phyloP scores from a whole-genome alignment of 306 rosid species.

The Cucurbita moschata region DNA sequence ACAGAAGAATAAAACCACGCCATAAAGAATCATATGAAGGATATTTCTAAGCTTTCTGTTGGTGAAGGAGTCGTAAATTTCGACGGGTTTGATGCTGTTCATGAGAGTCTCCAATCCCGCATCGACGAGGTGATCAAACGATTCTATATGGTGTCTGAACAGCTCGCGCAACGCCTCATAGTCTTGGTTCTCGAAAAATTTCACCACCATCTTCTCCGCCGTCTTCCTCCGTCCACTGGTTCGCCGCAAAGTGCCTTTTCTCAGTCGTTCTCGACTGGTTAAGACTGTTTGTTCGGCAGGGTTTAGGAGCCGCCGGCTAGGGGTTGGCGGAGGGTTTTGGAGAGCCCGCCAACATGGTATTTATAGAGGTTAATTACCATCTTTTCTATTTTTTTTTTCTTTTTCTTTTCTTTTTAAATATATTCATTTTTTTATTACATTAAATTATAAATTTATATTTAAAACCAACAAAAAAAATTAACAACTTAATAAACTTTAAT shows the following conservation, averaged over 20 bases:
- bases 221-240: background rate
- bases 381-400: background rate
- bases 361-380: background rate
- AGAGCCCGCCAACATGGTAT: background rate
- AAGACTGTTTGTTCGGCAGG: background rate
- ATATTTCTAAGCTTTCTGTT: conserved; percentile 49
- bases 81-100: conserved; percentile 30
- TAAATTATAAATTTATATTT: no score
- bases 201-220: conserved; percentile 18
- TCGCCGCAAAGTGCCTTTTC: background rate
- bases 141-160: conserved; percentile 63
- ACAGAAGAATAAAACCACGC: background rate
- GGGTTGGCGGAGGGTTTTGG: background rate
- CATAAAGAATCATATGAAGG: conserved; percentile 19
- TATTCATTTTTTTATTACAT: no score
- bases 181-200: conserved; percentile 13
- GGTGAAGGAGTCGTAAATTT: conserved; percentile 27
- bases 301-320: background rate
- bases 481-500: no score
- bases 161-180: conserved; percentile 37
- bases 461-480: no score
- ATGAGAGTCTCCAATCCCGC: conserved; percentile 43
- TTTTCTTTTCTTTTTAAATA: background rate
- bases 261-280: background rate
- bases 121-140: conserved; percentile 44